Conservation (phyloP, 1,139 yeast genomes). For the Sugiyamaella sp. region DNA sequence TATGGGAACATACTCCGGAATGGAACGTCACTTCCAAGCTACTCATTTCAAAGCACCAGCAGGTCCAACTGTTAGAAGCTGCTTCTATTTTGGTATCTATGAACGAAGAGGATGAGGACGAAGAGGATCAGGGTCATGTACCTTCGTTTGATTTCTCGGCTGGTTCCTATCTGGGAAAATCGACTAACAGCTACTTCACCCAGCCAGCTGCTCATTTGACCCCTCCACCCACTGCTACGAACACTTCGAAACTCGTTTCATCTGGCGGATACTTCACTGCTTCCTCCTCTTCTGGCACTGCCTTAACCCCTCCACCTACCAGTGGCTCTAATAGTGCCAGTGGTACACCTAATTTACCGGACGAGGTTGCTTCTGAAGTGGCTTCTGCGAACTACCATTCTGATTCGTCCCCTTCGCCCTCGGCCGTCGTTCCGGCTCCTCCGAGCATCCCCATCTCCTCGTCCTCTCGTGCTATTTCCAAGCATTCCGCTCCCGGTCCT, state of each 20-base stretch:
- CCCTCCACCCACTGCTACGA: conserved; percentile 9
- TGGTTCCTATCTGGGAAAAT: background rate
- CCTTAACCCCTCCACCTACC: conserved; percentile 16
- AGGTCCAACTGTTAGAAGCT: conserved; percentile 84
- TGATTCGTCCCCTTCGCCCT: conserved; percentile 25
- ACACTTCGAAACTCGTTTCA: background rate
- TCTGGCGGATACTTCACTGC: conserved; percentile 6
- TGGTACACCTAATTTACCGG: conserved; percentile 18
- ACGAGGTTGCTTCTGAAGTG: background rate
- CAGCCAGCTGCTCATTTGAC: conserved; percentile 1
- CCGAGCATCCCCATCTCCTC: conserved; percentile 27
- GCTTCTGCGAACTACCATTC: background rate
- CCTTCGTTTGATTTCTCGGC: conserved; percentile 1
- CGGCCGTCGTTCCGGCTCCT: conserved; percentile 22
- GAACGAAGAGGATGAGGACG: conserved; percentile 55
- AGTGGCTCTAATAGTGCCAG: conserved; percentile 16
- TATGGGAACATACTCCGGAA: conserved; percentile 90
- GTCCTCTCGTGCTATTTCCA: conserved; percentile 27
- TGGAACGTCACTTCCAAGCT: conserved; percentile 85
- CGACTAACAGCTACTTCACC: conserved; percentile 2
- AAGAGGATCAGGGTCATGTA: conserved; percentile 20
- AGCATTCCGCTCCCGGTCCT: conserved; percentile 21
- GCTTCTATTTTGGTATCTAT: conserved; percentile 83
- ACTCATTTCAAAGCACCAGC: conserved; percentile 85
- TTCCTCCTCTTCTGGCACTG: conserved; percentile 7